Evolutionary conservation across 768 basidiomycete genomes (phyloP).

Genomic region (Russula olivacea): DNA sequence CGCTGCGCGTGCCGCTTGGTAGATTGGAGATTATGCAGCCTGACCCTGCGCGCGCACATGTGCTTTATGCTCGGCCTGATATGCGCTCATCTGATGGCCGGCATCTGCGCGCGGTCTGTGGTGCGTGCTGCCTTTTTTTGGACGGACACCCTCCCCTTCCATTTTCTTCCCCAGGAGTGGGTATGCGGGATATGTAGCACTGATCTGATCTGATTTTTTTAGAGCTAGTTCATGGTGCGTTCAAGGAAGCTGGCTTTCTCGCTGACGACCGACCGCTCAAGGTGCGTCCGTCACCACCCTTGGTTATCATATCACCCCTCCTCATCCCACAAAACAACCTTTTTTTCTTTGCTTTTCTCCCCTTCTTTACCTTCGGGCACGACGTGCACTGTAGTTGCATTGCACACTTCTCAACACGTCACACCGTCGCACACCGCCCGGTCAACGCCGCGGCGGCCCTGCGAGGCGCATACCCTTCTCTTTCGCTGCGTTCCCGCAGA

Average conservation of each 20-base stretch:
- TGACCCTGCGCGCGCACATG: constrained; percentile 41
- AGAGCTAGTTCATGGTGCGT: constrained; percentile 33
- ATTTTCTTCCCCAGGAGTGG: no score
- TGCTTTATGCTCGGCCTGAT: constrained; percentile 51
- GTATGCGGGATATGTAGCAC: background rate
- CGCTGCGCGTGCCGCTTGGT: constrained; percentile 40
- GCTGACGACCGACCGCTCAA: constrained; percentile 35
- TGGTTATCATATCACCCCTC: no score
- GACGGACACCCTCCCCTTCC: background rate
- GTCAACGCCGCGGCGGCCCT: constrained; percentile 16
- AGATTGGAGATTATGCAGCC: constrained; percentile 47
- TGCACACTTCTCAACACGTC: constrained; percentile 37
- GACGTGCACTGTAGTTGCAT: constrained; percentile 31
- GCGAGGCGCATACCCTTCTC: constrained; percentile 39
- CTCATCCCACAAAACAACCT: background rate
- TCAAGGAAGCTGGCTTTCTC: constrained; percentile 32
- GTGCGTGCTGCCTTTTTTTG: background rate
- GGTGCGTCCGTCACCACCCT: constrained; percentile 24
- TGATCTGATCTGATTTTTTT: background rate
- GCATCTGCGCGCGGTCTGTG: constrained; percentile 34
- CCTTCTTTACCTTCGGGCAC: background rate
- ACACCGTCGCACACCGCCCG: constrained; percentile 30
- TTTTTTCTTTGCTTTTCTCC: background rate
- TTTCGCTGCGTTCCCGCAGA: constrained; percentile 26
- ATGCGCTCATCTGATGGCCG: constrained; percentile 31